A percentile compares a stretch with the other conserved stretches of the same genome.
Evolutionary conservation across 2,329 filamentous ascomycete species (phyloP).

Genomic region (Aspergillus sp.): DNA sequence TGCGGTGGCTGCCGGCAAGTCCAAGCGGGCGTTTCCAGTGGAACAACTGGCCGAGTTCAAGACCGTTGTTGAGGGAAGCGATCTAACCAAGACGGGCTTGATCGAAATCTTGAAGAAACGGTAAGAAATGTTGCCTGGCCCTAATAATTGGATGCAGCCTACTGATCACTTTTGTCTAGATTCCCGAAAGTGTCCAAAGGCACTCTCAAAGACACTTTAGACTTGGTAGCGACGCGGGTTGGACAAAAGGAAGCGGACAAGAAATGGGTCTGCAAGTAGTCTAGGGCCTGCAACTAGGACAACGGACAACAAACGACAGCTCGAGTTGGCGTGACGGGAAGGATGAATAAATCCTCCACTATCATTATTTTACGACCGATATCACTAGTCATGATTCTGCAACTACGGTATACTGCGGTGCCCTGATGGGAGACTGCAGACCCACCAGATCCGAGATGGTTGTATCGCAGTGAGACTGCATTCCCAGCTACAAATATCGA

Average conservation of each 20-base stretch:
- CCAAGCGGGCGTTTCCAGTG: slow-evolving; percentile 52
- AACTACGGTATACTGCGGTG: not conserved
- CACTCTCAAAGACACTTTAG: slow-evolving; percentile 69
- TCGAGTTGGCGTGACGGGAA: not conserved
- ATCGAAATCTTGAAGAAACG: slow-evolving; percentile 73
- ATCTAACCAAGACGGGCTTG: slow-evolving; percentile 72
- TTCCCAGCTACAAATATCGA: not conserved
- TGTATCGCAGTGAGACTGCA: not conserved
- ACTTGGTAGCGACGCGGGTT: slow-evolving; percentile 62
- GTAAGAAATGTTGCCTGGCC: slow-evolving; percentile 34
- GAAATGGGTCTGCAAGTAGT: slow-evolving; percentile 57
- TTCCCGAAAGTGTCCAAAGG: slow-evolving; percentile 71
- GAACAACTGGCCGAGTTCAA: slow-evolving; percentile 69
- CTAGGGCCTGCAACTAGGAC: not conserved
- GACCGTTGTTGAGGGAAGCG: slow-evolving; percentile 65
- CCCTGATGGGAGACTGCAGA: not conserved
- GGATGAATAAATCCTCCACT: not conserved
- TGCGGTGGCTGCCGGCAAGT: slow-evolving; percentile 22
- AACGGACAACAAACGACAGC: not conserved
- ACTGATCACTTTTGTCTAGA: slow-evolving; percentile 32
- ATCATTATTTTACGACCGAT: not conserved
- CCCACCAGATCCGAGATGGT: not conserved
- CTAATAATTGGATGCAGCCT: slow-evolving; percentile 1
- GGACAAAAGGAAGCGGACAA: slow-evolving; percentile 64
- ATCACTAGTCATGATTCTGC: not conserved